phyloP scores from a whole-genome alignment of 164 flowering plant species.

The Stephania japonica region DNA sequence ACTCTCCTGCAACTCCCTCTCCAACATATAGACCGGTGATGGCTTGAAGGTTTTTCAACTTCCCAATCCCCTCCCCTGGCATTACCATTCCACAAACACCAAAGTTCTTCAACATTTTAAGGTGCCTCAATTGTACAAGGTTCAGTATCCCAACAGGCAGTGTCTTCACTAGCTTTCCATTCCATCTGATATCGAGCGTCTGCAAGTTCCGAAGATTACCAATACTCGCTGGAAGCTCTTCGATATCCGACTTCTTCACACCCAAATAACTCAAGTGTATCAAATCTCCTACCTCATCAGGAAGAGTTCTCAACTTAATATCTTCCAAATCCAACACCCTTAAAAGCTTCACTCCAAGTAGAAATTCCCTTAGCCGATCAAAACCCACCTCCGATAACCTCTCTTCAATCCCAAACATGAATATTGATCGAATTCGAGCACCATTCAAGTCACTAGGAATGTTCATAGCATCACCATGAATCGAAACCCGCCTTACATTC shows the following conservation, averaged over 20 bases:
- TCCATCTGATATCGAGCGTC: conserved; percentile 23
- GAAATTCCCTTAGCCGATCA: conserved; percentile 12
- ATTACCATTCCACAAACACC: conserved; percentile 16
- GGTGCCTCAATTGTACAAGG: conserved; percentile 20
- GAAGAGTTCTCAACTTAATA: conserved; percentile 15
- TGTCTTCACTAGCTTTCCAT: conserved; percentile 11
- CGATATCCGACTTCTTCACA: conserved; percentile 17
- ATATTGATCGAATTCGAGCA: conserved; percentile 16
- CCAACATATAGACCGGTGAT: conserved; percentile 22
- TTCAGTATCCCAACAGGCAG: conserved; percentile 17
- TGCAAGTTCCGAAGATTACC: conserved; percentile 17
- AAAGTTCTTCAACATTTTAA: conserved; percentile 23
- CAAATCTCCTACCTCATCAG: conserved; percentile 24
- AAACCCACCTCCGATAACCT: conserved; percentile 7
- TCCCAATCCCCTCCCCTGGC: conserved; percentile 22
- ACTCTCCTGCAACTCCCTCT: conserved; percentile 17
- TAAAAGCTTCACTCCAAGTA: conserved; percentile 15
- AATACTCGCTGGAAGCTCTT: conserved; percentile 19
- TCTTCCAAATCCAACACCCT: conserved; percentile 26
- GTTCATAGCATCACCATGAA: conserved; percentile 13
- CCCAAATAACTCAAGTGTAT: conserved; percentile 25
- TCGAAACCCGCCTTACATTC: conserved; percentile 8
- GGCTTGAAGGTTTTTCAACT: conserved; percentile 16
- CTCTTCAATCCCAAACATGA: conserved; percentile 14
- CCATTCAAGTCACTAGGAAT: conserved; percentile 9